A percentile compares a stretch with the other conserved stretches of the same genome.
These are phyloP conservation scores for Fibroporia radiculosa DNA, from an alignment of 768 basidiomycete genomes.

Conservation along the genomic window DNA sequence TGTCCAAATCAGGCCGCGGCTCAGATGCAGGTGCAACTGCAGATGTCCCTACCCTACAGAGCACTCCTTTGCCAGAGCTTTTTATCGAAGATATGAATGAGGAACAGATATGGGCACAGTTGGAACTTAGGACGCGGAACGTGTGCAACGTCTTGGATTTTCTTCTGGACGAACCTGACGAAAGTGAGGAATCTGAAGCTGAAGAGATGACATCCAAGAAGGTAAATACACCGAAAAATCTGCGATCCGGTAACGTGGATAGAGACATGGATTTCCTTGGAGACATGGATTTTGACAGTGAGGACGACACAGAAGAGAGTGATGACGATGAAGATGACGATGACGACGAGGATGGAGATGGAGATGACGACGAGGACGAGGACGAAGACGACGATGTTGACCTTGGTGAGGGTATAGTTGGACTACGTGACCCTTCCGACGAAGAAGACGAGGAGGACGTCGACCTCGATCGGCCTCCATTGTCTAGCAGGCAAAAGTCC, in stretches of 20 bases:
- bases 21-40: constrained; percentile 25
- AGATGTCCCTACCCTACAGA: constrained; percentile 26
- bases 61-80: constrained; percentile 71
- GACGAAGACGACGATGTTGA: constrained; percentile 24
- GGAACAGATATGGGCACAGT: constrained; percentile 90
- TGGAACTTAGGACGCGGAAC: constrained; percentile 71
- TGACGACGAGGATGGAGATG: constrained; percentile 21
- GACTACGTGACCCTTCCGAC: constrained; percentile 25
- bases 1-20: constrained; percentile 35
- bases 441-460: constrained; percentile 16
- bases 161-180: constrained; percentile 42
- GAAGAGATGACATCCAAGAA: constrained; percentile 20
- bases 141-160: constrained; percentile 64
- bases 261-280: constrained; percentile 24
- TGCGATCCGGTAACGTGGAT: constrained; percentile 25
- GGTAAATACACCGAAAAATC: no score
- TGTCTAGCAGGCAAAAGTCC: constrained; percentile 16
- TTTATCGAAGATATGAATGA: constrained; percentile 73
- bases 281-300: constrained; percentile 22
- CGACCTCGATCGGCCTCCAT: constrained; percentile 22
- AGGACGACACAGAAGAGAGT: constrained; percentile 27
- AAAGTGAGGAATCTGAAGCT: constrained; percentile 17
- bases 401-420: constrained; percentile 24
- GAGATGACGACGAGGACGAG: constrained; percentile 20
- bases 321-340: constrained; percentile 24